phyloP scores from a whole-genome alignment of 331 rosid genomes.

The Pyracantha coccinea region DNA sequence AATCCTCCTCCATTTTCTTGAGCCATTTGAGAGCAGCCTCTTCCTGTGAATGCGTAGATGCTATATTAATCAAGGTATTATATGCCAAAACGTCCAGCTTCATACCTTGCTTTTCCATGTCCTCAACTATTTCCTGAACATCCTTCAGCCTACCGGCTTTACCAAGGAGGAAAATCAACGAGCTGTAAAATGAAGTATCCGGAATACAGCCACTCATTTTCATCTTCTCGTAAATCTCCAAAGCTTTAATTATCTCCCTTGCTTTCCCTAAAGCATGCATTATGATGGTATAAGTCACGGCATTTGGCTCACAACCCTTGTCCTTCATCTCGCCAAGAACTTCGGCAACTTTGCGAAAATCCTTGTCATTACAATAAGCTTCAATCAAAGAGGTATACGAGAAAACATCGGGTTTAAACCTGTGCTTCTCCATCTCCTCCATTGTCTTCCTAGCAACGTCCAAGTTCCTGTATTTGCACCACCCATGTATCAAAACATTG shows the following conservation, averaged over 20 bases:
- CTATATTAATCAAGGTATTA: conserved; percentile 52
- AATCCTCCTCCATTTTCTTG: conserved; percentile 63
- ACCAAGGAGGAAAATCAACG: conserved; percentile 63
- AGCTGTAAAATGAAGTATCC: conserved; percentile 52
- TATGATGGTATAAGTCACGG: conserved; percentile 50
- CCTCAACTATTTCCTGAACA: conserved; percentile 62
- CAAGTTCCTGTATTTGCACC: conserved; percentile 58
- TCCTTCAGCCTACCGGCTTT: conserved; percentile 69
- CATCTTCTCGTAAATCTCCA: conserved; percentile 58
- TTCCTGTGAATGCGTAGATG: conserved; percentile 59
- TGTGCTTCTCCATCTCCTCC: conserved; percentile 62
- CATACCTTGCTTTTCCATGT: conserved; percentile 68
- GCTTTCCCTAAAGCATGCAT: conserved; percentile 46
- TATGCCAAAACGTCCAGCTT: conserved; percentile 33
- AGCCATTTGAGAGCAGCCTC: conserved; percentile 78
- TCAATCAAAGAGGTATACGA: conserved; percentile 55
- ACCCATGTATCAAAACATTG: conserved; percentile 68
- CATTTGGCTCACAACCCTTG: conserved; percentile 54
- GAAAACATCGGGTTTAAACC: conserved; percentile 44
- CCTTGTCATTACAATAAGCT: conserved; percentile 41
- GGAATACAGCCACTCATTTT: conserved; percentile 51
- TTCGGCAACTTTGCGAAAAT: conserved; percentile 56
- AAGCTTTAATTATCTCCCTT: conserved; percentile 29
- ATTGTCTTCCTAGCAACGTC: conserved; percentile 49
- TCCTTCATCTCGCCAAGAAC: conserved; percentile 58